phyloP scores from a whole-genome alignment of 345 rosid species.

The Syzygium aqueum region DNA sequence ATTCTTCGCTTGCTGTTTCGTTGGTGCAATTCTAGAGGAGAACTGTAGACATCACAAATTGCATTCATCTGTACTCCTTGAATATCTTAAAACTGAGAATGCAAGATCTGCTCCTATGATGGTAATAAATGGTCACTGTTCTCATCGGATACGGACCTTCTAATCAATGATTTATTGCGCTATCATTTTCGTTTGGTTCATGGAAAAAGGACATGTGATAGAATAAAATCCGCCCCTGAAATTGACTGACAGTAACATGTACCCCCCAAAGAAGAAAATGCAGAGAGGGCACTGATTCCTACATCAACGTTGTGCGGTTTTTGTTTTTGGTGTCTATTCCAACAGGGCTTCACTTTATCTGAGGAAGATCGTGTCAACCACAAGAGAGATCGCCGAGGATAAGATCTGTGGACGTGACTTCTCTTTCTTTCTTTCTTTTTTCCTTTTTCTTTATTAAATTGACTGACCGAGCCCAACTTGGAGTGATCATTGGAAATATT shows the following conservation, averaged over 20 bases:
- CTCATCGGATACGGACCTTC: background rate
- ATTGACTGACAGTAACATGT: background rate
- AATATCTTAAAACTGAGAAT: background rate
- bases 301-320: background rate
- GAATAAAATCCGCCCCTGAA: background rate
- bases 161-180: background rate
- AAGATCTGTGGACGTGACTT: conserved; percentile 7
- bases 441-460: background rate
- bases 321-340: background rate
- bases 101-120: background rate
- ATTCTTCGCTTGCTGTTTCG: background rate
- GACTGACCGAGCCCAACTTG: background rate
- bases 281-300: background rate
- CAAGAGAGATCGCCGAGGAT: conserved; percentile 6
- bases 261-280: background rate
- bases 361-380: conserved; percentile 1
- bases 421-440: background rate
- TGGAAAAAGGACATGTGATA: background rate
- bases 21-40: background rate
- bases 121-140: background rate
- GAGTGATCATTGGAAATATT: background rate
- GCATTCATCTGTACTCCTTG: background rate
- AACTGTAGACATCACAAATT: background rate
- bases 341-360: conserved; percentile 3
- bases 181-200: background rate